Evolutionary conservation across 345 rosid genomes (phyloP).

Genomic region (Linum usitatissimum): DNA sequence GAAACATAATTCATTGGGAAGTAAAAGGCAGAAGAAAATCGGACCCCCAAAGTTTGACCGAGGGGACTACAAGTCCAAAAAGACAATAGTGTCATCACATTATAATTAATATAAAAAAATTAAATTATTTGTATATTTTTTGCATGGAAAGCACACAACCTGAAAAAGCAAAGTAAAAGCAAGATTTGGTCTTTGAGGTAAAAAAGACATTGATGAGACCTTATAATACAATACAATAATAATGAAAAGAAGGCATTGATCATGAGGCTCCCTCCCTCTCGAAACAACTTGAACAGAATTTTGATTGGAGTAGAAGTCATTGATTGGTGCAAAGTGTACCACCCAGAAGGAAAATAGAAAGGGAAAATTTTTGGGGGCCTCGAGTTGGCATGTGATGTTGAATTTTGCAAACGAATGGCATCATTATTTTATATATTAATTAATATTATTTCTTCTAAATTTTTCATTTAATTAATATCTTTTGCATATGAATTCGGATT

Average conservation of each 20-base stretch:
- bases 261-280: neutral
- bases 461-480: too few relatives aligned
- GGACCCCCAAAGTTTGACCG: constrained; percentile 25
- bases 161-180: neutral
- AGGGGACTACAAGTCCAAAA: neutral
- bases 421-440: too few relatives aligned
- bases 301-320: constrained; percentile 22
- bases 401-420: too few relatives aligned
- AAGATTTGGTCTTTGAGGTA: constrained; percentile 2
- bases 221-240: constrained; percentile 1
- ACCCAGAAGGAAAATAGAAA: too few relatives aligned
- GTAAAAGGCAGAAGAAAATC: constrained; percentile 7
- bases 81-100: constrained; percentile 16
- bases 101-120: neutral
- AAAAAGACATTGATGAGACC: neutral
- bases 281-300: neutral
- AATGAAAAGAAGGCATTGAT: neutral
- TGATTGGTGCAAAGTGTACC: constrained; percentile 24
- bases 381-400: constrained; percentile 30
- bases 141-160: constrained; percentile 14
- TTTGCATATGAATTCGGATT: too few relatives aligned
- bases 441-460: too few relatives aligned
- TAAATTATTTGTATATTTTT: too few relatives aligned
- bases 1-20: constrained; percentile 14
- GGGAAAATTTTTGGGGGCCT: too few relatives aligned